Evolutionary conservation across 345 rosid genomes (phyloP), one percentile per base, ranked within the genome.

Genomic region (Arabidopsis arenosa): DNA sequence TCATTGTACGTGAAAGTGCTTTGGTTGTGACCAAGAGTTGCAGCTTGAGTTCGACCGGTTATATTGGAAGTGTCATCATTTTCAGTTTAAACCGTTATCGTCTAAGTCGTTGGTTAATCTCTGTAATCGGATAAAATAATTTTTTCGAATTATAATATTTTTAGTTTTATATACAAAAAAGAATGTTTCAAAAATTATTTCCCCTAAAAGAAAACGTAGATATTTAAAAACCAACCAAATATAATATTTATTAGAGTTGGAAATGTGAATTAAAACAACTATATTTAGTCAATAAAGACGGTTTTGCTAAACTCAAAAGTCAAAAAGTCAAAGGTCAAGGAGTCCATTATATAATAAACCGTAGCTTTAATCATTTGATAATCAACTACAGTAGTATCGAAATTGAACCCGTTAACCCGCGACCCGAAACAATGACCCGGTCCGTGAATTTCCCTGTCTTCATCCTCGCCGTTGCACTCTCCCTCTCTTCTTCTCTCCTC

Each of bases 1-100:
- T 93, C 98, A 3, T 88, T 91, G 44, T 81, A 93, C 59, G 77
- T 84, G 83, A 87, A 93, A 68, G 79, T 75, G 78, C 87, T 83
- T 72, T 91, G 86, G 68, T 76, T 83, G 79, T 86, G 74, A 44
- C 91, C 96, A n/a, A 85, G 81, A 48, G 89, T 83, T 39, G 79
- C 41, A 2, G 74, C 14, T 7, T 85, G 90, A 12, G 60, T 6
- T 36, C 30, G 82, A 7, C 88, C 85, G 0, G 89, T 80, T 74
- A 60, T 71, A 44, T 65, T 75, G 44, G 91, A 77, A 79, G 74
- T 88, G 21, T 85, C 91, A n/a, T 23, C 26, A 23, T 23, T 23
- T 23, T 23, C 26, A 23, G 26, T 23, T 23, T 23, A 23, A 23
- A 23, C 26, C 26, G 26, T 23, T 23, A 23, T 23, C 26, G 26